Base-by-base conservation (phyloP, 768 basidiomycete genomes). In the Podaxis carcinomalis region DNA sequence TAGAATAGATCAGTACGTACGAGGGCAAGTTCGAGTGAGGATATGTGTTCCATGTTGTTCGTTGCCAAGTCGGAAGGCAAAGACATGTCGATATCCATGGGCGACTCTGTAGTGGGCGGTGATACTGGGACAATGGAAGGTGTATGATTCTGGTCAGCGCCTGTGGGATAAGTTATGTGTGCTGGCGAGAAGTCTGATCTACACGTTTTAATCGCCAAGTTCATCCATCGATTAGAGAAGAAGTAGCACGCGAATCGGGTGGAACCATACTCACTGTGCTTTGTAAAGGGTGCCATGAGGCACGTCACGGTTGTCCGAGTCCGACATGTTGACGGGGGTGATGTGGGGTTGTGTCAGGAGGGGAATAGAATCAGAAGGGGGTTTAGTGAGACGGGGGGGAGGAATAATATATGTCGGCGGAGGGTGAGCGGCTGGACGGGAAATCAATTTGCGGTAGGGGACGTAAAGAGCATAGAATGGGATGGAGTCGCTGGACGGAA, bases 21-120 rank as follows among this genome's bases (percentile, higher is more conserved):
- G 19, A 73, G 59, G 49, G 68, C 56, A 3, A 65, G 68, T 51
- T 73, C 72, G 27, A 73, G 70, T 10, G 64, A 64, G 23, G 68
- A 66, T 27, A 73, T 72, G 56, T 66, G 69, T 59, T 72, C 70
- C 16, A 69, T 62, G 55, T 64, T 68, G 51, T 58, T 65, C 25
- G 66, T 25, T 50, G 64, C 53, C 36, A 50, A 47, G 35, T 66
- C 59, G 6, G 47, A 55, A n/a, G 61, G 35, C n/a, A 57, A 23
- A 2, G 64, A 28, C 54, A 61, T 40, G 59, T 53, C 47, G 55
- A 57, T 55, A 25, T 63, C 59, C 59, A 60, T 52, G 40, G 59
- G 59, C 27, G 40, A 46, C 23, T 58, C 47, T 37, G 51, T n/a
- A 9, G 51, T 25, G 21, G 59, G 21, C 14, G 50, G n/a, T 5